Base-by-base conservation (phyloP, 2,329 filamentous ascomycete genomes). In the Trichoderma gracile region DNA sequence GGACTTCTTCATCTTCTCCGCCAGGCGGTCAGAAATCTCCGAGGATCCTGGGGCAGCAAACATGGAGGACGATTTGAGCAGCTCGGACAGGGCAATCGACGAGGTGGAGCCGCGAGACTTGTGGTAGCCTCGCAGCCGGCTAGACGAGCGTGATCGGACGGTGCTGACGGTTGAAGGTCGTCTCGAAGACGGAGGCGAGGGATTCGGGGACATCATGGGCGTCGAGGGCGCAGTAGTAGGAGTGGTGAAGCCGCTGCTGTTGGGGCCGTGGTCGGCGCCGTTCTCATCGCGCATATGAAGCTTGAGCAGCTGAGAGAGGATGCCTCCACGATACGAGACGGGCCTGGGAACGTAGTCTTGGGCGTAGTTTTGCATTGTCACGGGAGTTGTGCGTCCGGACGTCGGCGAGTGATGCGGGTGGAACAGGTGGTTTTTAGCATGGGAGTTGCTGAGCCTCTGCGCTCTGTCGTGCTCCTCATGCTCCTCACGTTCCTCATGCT, bases 281-380 rank as follows among this genome's bases (percentile, higher is more conserved):
- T 70, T 73, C 52, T 81, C 79, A 66, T 85, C 79, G 65, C 86
- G 82, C 12, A 38, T 38, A 71, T 91, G 89, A 10, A 93, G 80
- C 74, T 88, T 91, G 56, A 95, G 78, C 0, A 96, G 78, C 0
- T 87, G 89, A 2, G 88, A 87, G 1, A 96, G 79, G 53, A 94
- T 85, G 33, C 92, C 90, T 33, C 88, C 89, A 56, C 88, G 86
- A 73, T 91, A 93, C 67, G 88, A 84, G 23, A 81, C 77, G 5
- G 90, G 90, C 47, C 82, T 81, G 50, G 88, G 86, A 19, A 91
- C 84, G 71, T 91, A 91, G 63, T 79, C 78, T 52, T 78, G 74
- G 15, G 71, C 72, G 63, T 85, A 82, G 49, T 85, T 83, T 23
- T 83, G 80, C 49, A 85, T 80, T 19, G 72, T 67, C 10, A 76